Conservation (phyloP, 805 yeast genomes). For the Myxozyma lipomycoides region DNA sequence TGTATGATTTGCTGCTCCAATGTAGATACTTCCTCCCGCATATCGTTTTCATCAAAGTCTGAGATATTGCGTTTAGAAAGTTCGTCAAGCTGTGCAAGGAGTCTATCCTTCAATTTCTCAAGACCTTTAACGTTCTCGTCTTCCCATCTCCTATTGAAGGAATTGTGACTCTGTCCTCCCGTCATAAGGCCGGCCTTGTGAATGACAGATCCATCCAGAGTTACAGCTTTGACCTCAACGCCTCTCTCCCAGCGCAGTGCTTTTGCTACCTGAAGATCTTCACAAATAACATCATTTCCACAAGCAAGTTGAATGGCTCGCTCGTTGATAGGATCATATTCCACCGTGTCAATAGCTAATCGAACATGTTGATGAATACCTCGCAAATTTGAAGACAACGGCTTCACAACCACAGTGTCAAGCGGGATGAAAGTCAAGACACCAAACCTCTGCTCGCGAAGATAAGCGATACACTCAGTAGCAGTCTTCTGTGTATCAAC, state of each 20-base stretch:
- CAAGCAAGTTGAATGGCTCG: slow-evolving; percentile 77
- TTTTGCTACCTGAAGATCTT: slow-evolving; percentile 63
- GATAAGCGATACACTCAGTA: slow-evolving; percentile 67
- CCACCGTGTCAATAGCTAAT: slow-evolving; percentile 70
- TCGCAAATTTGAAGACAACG: slow-evolving; percentile 54
- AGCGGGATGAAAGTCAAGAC: slow-evolving; percentile 84
- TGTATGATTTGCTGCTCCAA: slow-evolving; percentile 40
- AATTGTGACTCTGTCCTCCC: slow-evolving; percentile 66
- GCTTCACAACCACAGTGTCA: slow-evolving; percentile 61
- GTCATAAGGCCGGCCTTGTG: slow-evolving; percentile 88
- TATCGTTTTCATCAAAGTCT: slow-evolving; percentile 52
- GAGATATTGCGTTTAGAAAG: slow-evolving; percentile 47
- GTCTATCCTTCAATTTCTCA: slow-evolving; percentile 47
- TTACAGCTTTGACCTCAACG: slow-evolving; percentile 61
- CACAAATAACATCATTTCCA: slow-evolving; percentile 75
- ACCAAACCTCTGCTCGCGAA: slow-evolving; percentile 84
- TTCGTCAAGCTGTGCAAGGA: slow-evolving; percentile 50
- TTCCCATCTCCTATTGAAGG: slow-evolving; percentile 61
- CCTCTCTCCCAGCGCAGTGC: slow-evolving; percentile 62
- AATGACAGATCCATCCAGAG: slow-evolving; percentile 79
- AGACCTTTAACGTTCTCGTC: slow-evolving; percentile 44
- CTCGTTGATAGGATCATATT: slow-evolving; percentile 63
- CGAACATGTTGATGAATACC: slow-evolving; percentile 43
- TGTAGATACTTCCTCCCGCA: slow-evolving; percentile 53
- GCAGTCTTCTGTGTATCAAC: slow-evolving; percentile 72